These are phyloP conservation scores for Arthrobotrys musiformis DNA, from an alignment of 2,329 filamentous ascomycete species.

Conservation along the genomic window DNA sequence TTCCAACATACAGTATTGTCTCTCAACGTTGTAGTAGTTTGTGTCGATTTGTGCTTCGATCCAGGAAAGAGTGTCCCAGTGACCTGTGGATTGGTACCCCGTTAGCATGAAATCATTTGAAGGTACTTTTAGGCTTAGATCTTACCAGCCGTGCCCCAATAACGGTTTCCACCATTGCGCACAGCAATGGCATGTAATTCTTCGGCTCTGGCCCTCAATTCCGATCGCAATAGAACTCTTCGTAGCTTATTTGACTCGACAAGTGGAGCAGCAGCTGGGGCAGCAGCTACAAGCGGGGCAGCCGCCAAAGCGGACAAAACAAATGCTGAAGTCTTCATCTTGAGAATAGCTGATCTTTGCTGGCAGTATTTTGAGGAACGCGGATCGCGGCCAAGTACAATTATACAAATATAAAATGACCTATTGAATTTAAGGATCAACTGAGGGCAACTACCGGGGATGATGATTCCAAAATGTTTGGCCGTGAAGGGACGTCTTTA, in stretches of 20 bases:
- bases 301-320: slow-evolving; percentile 41
- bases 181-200: slow-evolving; percentile 65
- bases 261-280: slow-evolving; percentile 35
- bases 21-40: slow-evolving; percentile 46
- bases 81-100: slow-evolving; percentile 50
- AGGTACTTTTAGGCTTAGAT: slow-evolving; percentile 60
- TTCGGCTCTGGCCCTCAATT: slow-evolving; percentile 65
- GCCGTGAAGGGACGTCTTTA: slow-evolving; percentile 22
- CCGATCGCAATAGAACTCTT: slow-evolving; percentile 62
- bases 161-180: slow-evolving; percentile 64
- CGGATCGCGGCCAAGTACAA: too few species aligned
- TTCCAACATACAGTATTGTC: slow-evolving; percentile 53
- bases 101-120: not conserved
- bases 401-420: not conserved
- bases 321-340: slow-evolving; percentile 51
- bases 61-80: slow-evolving; percentile 57
- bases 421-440: not conserved
- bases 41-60: slow-evolving; percentile 53
- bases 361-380: not conserved
- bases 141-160: slow-evolving; percentile 65
- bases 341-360: not conserved
- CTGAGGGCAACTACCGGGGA: slow-evolving; percentile 9
- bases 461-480: slow-evolving; percentile 7
- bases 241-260: slow-evolving; percentile 64
- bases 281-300: slow-evolving; percentile 40